Percentiles rank a stretch among this genome's conserved stretches.
These are phyloP conservation scores for Gelatoporia subvermispora DNA, from an alignment of 768 basidiomycete genomes.

Conservation along the genomic window DNA sequence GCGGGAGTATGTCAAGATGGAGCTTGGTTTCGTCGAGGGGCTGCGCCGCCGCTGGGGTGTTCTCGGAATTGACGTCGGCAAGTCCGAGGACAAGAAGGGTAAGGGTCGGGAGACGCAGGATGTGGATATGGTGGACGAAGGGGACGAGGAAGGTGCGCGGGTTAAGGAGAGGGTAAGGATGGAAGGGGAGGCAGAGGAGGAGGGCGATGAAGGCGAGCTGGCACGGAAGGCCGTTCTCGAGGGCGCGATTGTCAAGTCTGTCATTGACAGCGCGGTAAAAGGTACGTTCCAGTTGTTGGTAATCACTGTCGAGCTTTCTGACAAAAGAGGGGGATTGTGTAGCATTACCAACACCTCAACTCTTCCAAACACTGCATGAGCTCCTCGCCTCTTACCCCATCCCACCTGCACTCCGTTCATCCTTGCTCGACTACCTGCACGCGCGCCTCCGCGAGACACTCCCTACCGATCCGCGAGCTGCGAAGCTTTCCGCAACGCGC, in stretches of 20 bases:
- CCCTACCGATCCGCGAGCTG: constrained; percentile 33
- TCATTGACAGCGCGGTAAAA: constrained; percentile 70
- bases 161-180: constrained; percentile 10
- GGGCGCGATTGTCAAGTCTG: constrained; percentile 75
- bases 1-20: constrained; percentile 89
- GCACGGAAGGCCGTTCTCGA: constrained; percentile 67
- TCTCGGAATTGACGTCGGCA: constrained; percentile 51
- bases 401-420: constrained; percentile 31
- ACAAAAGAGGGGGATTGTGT: constrained; percentile 5
- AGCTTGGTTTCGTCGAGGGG: constrained; percentile 79
- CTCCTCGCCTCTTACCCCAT: constrained; percentile 42
- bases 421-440: constrained; percentile 42
- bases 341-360: constrained; percentile 37
- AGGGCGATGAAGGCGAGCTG: constrained; percentile 43
- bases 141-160: constrained; percentile 8
- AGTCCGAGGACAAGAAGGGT: constrained; percentile 24
- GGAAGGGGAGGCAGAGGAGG: constrained; percentile 28
- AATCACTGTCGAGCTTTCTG: too few species aligned
- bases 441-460: constrained; percentile 32
- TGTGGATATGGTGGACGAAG: constrained; percentile 17
- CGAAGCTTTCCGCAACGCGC: constrained; percentile 36
- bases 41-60: constrained; percentile 75
- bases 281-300: constrained; percentile 54
- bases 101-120: constrained; percentile 17
- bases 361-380: constrained; percentile 38